Percentiles rank a stretch among this genome's conserved stretches.
Evolutionary conservation across 345 rosid species (phyloP).

Genomic region (Brassica nigra): DNA sequence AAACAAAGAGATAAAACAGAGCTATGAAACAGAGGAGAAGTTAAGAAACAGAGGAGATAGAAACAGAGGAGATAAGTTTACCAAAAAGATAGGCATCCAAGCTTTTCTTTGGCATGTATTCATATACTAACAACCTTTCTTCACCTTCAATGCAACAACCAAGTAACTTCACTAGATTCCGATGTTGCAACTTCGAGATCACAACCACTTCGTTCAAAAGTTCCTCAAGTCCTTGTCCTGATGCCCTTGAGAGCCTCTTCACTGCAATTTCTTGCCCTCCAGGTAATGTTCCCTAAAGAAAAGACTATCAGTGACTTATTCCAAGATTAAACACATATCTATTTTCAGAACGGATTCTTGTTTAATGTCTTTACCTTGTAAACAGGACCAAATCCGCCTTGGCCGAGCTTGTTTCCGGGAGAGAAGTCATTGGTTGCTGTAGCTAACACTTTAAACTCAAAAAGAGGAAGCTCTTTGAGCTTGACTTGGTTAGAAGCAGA

Average conservation of each 20-base stretch:
- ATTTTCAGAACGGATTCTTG: constrained; percentile 29
- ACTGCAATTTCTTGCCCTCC: constrained; percentile 58
- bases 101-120: constrained; percentile 51
- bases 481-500: constrained; percentile 5
- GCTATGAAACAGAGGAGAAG: constrained; percentile 1
- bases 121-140: constrained; percentile 62
- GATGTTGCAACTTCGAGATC: constrained; percentile 65
- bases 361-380: constrained; percentile 16
- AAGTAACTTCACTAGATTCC: constrained; percentile 59
- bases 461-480: neutral
- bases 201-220: constrained; percentile 60
- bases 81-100: constrained; percentile 49
- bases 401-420: neutral
- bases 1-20: no score
- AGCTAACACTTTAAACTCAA: constrained; percentile 2
- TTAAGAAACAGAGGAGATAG: constrained; percentile 1
- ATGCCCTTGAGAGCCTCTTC: constrained; percentile 56
- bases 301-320: neutral
- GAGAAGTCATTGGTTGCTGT: neutral
- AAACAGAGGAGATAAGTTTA: constrained; percentile 29
- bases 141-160: constrained; percentile 64
- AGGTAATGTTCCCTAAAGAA: constrained; percentile 48
- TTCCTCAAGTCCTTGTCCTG: constrained; percentile 64
- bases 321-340: neutral
- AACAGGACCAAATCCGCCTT: constrained; percentile 6